A percentile compares a stretch with the other conserved stretches of the same genome.
phyloP scores from a whole-genome alignment of 164 flowering plant species.

The Vitis cinerea region DNA sequence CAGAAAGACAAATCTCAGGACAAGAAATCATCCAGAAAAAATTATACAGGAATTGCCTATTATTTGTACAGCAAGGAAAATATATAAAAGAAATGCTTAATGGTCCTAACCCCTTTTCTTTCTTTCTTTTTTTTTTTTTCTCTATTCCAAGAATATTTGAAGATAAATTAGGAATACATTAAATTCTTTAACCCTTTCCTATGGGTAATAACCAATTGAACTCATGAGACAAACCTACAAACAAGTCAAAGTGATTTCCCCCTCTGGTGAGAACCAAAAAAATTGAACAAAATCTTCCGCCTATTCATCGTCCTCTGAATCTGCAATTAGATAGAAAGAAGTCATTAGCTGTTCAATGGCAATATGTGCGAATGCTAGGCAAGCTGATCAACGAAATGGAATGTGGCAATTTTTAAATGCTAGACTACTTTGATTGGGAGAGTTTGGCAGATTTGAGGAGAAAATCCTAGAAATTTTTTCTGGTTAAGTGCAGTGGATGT shows the following conservation, averaged over 20 bases:
- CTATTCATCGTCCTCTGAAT: slow-evolving; percentile 68
- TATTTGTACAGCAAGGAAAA: slow-evolving; percentile 26
- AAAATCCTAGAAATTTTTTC: no score
- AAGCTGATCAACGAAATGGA: not conserved
- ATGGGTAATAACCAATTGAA: slow-evolving; percentile 3
- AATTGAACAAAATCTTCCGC: slow-evolving; percentile 4
- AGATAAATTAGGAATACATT: not conserved
- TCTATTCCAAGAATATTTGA: slow-evolving; percentile 10
- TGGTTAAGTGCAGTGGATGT: no score
- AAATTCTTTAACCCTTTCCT: slow-evolving; percentile 14
- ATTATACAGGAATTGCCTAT: slow-evolving; percentile 33
- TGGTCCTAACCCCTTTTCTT: slow-evolving; percentile 11
- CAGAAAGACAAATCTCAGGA: not conserved
- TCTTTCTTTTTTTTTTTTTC: not conserved
- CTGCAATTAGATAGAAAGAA: slow-evolving; percentile 31
- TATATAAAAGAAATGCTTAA: slow-evolving; percentile 14
- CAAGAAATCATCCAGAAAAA: slow-evolving; percentile 5
- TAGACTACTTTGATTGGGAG: not conserved
- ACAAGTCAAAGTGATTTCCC: slow-evolving; percentile 3
- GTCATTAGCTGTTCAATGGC: not conserved
- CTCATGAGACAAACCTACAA: slow-evolving; percentile 9
- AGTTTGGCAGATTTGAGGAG: no score
- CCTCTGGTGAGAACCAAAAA: slow-evolving; percentile 4
- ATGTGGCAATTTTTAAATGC: no score
- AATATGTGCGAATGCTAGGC: not conserved